Conservation (phyloP, 495 filamentous ascomycete genomes). For the Penicillium roqueforti region DNA sequence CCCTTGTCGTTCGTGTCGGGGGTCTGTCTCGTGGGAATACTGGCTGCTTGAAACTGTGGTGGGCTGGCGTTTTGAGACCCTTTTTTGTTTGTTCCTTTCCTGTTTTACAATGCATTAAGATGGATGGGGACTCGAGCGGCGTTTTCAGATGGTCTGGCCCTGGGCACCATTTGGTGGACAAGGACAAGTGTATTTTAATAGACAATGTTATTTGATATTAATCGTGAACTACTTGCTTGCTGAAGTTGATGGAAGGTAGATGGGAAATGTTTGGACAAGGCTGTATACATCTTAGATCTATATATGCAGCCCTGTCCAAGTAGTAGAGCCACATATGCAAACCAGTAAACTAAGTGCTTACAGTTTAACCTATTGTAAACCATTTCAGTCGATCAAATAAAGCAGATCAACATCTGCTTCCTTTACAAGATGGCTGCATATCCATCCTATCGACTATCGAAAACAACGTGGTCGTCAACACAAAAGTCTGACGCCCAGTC, state of each 20-base stretch:
- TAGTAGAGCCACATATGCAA: background rate
- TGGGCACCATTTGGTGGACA: constrained; percentile 5
- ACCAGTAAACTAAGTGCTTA: background rate
- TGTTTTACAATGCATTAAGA: constrained; percentile 22
- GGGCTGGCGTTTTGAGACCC: constrained; percentile 1
- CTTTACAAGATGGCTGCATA: background rate
- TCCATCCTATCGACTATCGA: background rate
- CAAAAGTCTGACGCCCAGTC: background rate
- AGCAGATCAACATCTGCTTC: background rate
- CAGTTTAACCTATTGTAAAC: background rate
- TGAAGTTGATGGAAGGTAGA: background rate
- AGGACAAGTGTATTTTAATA: constrained; percentile 21
- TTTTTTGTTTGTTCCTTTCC: constrained; percentile 6
- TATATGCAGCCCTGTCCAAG: background rate
- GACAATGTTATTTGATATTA: constrained; percentile 9
- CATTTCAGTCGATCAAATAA: background rate
- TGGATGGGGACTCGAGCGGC: constrained; percentile 17
- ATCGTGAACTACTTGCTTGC: background rate
- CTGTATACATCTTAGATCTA: background rate
- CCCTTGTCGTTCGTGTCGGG: background rate
- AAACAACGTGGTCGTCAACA: background rate
- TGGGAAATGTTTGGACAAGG: background rate
- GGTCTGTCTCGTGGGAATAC: background rate
- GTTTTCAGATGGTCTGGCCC: constrained; percentile 21
- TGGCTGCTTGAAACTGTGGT: background rate